Percentiles rank a stretch among this genome's conserved stretches.
Evolutionary conservation across 805 yeast genomes (phyloP).

Genomic region (Candida morakotiae): DNA sequence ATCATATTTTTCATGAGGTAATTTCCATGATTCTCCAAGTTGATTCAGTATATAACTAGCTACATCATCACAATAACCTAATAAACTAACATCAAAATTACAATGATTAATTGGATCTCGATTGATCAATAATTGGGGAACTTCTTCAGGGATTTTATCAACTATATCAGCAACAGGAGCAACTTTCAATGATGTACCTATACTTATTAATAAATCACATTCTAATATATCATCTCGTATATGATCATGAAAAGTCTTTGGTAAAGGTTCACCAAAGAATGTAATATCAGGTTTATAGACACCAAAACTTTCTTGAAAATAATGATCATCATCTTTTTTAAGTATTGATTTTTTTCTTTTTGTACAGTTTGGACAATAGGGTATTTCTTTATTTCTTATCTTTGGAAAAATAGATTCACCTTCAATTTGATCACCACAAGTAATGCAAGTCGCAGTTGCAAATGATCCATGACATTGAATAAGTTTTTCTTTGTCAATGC

Average conservation of each 20-base stretch:
- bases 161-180: conserved; percentile 42
- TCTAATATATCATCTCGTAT: conserved; percentile 50
- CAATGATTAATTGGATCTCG: conserved; percentile 31
- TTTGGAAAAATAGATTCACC: conserved; percentile 45
- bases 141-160: conserved; percentile 24
- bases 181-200: conserved; percentile 82
- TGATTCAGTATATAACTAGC: conserved; percentile 29
- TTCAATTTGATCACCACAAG: conserved; percentile 58
- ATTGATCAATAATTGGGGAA: conserved; percentile 39
- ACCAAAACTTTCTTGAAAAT: conserved; percentile 25
- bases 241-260: conserved; percentile 31
- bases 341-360: conserved; percentile 15
- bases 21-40: conserved; percentile 29
- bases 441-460: conserved; percentile 67
- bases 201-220: conserved; percentile 77
- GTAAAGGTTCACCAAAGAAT: conserved; percentile 71
- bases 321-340: conserved; percentile 20
- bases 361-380: conserved; percentile 50
- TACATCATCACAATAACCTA: conserved; percentile 40
- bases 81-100: conserved; percentile 35
- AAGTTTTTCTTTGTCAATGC: conserved; percentile 49
- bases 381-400: conserved; percentile 45
- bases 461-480: conserved; percentile 86
- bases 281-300: conserved; percentile 91
- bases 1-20: conserved; percentile 26